Evolutionary conservation across 139 green algal species (phyloP).

Genomic region (Gonium pectorale): DNA sequence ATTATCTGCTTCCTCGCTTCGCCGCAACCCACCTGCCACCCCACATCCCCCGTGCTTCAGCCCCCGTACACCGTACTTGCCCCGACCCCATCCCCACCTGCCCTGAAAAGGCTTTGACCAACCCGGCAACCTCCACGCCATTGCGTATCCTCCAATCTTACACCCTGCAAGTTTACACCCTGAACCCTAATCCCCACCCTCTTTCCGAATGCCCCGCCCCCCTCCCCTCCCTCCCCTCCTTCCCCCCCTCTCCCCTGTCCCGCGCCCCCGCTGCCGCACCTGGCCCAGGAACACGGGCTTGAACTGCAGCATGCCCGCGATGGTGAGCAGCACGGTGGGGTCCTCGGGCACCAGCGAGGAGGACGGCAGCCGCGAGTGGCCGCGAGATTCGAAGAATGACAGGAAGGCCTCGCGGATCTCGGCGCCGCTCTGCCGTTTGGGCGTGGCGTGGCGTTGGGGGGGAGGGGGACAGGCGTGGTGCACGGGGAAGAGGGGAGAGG

Average conservation of each 20-base stretch:
- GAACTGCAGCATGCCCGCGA: constrained; percentile 97
- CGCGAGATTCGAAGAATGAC: constrained; percentile 83
- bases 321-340: constrained; percentile 92
- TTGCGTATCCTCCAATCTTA: too few relatives aligned
- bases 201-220: background rate
- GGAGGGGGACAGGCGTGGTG: background rate
- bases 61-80: too few relatives aligned
- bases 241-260: background rate
- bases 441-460: background rate
- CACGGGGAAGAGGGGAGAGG: too few relatives aligned
- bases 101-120: too few relatives aligned
- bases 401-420: constrained; percentile 91
- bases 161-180: too few relatives aligned
- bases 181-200: too few relatives aligned
- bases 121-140: too few relatives aligned
- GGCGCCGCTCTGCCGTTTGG: constrained; percentile 64
- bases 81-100: too few relatives aligned
- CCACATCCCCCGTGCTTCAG: too few relatives aligned
- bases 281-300: constrained; percentile 96
- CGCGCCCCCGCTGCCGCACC: too few relatives aligned
- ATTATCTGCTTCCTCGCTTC: too few relatives aligned
- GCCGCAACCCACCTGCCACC: too few relatives aligned
- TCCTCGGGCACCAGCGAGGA: constrained; percentile 92
- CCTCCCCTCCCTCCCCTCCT: background rate
- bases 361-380: constrained; percentile 83